Base-by-base conservation (phyloP, 2,329 filamentous ascomycete species). In the Bertia moriformis region DNA sequence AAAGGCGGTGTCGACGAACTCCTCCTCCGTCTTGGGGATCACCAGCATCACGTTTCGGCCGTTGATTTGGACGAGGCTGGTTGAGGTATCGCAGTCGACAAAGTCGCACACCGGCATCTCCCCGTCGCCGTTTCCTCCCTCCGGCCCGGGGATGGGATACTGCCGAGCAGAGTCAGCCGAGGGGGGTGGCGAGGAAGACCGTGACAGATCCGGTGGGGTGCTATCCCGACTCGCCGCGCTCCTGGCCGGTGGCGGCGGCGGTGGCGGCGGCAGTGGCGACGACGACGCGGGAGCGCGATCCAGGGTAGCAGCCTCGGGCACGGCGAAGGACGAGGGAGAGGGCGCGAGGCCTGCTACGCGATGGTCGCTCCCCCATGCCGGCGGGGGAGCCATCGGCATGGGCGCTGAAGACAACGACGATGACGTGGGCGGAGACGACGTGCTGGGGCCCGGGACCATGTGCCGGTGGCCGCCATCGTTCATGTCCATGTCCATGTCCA, bases 201-300 rank as follows among this genome's bases (percentile, higher is more conserved):
- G 66, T n/a, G 72, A 75, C 19, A 78, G 65, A 43, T 70, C 71
- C 1, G 73, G 73, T 3, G 71, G 70, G 3, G 72, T 72, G 53
- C 68, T 71, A 53, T 66, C 71, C 41, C 67, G 63, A 53, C 69
- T 71, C 14, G 55, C 52, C 3, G 56, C 52, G 49, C 66, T 71
- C 55, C 67, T 72, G 24, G 65, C 58, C 1, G 71, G 69, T 7
- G 69, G 69, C 4, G 49, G 49, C 1, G 63, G n/a, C n/a, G n/a
- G n/a, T n/a, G n/a, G n/a, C n/a, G 56, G 37, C 61, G 57, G 18
- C 61, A 58, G 3, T 44, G 44, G 4, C 48, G 38, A 32, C 49
- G 43, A n/a, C 46, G 44, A 3, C 48, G 46, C 14, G 46, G 38
- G 2, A 19, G 32, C 14, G 19, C 20, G 10, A 40, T 14, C 17